phyloP scores from a whole-genome alignment of 225 moss, liverwort and hornwort genomes.

The Climacium dendroides region DNA sequence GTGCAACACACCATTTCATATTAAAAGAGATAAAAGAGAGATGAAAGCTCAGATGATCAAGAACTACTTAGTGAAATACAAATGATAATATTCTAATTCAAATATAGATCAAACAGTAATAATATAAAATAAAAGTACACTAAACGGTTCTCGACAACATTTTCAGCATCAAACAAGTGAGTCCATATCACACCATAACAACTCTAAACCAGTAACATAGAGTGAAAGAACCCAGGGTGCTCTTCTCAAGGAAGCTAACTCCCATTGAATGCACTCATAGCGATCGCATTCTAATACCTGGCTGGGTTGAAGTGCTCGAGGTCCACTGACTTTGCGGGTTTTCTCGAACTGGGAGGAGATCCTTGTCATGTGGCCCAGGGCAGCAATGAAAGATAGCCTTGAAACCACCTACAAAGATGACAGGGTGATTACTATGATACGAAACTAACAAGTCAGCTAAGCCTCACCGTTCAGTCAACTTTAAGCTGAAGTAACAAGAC shows the following conservation, averaged over 20 bases:
- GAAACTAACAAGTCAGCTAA: background rate
- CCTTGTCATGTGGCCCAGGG: constrained; percentile 98
- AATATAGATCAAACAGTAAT: background rate
- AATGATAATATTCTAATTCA: background rate
- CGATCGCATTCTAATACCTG: constrained; percentile 38
- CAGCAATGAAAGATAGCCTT: constrained; percentile 97
- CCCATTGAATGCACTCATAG: background rate
- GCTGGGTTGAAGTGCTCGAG: constrained; percentile 94
- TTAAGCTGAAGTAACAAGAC: background rate
- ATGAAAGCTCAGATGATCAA: background rate
- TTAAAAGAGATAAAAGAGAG: background rate
- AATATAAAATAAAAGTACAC: background rate
- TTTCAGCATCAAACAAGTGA: background rate
- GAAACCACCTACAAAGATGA: constrained; percentile 65
- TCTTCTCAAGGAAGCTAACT: background rate
- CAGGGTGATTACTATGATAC: background rate
- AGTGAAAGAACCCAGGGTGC: background rate
- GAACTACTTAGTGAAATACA: background rate
- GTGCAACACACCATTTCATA: background rate
- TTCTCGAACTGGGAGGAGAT: constrained; percentile 98
- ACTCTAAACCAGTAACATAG: background rate
- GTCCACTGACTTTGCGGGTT: constrained; percentile 99
- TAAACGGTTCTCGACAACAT: background rate
- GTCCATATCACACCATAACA: background rate
- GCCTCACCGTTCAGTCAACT: background rate